Conservation (phyloP, 2,329 filamentous ascomycete genomes). For the Apiospora rasikravindrae region DNA sequence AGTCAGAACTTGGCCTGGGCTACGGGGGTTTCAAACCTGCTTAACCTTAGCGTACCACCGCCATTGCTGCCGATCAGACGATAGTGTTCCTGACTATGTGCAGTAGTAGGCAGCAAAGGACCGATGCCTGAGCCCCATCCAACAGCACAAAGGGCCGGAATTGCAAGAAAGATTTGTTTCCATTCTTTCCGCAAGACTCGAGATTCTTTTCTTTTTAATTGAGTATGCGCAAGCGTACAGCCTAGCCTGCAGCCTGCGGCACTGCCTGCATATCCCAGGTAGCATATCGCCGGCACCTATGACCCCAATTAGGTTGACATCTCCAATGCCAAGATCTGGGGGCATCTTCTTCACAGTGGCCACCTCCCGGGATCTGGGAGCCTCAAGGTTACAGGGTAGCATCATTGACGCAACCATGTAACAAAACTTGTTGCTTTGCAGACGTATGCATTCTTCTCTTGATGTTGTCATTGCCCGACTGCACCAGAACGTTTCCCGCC, state of each 20-base stretch:
- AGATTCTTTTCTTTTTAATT: not conserved
- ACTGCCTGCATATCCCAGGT: not conserved
- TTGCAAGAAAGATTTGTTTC: not conserved
- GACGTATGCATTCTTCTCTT: not conserved
- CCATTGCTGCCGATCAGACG: not conserved
- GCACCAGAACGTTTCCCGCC: not conserved
- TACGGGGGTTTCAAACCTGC: not conserved
- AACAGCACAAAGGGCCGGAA: not conserved
- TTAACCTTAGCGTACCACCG: not conserved
- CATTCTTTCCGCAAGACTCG: no score
- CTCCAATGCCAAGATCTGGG: constrained; percentile 13
- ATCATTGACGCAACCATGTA: not conserved
- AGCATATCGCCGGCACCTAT: not conserved
- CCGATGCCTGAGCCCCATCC: not conserved
- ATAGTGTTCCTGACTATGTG: not conserved
- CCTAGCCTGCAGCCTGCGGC: not conserved
- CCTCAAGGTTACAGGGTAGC: not conserved
- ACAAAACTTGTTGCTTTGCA: not conserved
- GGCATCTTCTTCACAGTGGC: not conserved
- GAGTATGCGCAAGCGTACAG: not conserved
- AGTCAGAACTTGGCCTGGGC: not conserved
- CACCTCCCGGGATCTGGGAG: not conserved
- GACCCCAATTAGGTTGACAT: not conserved
- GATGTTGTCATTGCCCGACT: not conserved
- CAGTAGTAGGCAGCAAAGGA: not conserved